Base-by-base conservation (phyloP, 106 monocot genomes). In the Apostasia ramifera region DNA sequence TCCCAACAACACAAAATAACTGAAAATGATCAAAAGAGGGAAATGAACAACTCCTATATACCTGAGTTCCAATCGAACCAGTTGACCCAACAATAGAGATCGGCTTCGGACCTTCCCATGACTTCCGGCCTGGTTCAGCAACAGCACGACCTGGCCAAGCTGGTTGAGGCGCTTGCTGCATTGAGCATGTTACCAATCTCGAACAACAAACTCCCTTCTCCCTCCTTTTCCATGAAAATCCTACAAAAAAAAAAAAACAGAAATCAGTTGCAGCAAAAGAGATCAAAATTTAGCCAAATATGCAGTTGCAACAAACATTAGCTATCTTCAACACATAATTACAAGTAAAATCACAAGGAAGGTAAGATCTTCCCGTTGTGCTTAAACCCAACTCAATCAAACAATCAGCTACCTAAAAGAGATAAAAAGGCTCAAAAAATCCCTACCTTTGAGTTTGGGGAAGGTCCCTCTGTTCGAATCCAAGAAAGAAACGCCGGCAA, bases 31-130 rank as follows among this genome's bases (percentile, higher is more conserved):
- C 26, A 26, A 26, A 26, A 26, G 26, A 26, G 26, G 26, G 26
- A 26, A 26, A 26, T 26, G 26, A 26, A 26, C 26, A 26, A 43
- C 10, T 43, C 43, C 63, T 14, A 5, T 45, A 40, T 68, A 89
- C 95, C 95, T 95, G 95, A 68, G 95, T 95, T 71, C 95, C 95
- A 62, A 95, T 92, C 6, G 95, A 95, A 60, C 95, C 95, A 53
- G 95, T 95, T 45, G 95, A 95, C 40, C 95, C 95, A 42, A 95
- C 81, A 44, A 95, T 83, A 9, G 95, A 88, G 68, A 95, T 89
- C 40, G 89, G 95, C 62, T 95, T 95, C 2, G 86, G 89, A 45
- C 84, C 82, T 67, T 95, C 92, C 95, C 89, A 89, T 44, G 77
- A 58, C 46, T 60, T 80, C 61, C 70, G 78, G 10, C 79, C 79